Evolutionary conservation across 257 asterid genomes (phyloP), one percentile per base, ranked within the genome.

Genomic region (Scutellaria galericulata): DNA sequence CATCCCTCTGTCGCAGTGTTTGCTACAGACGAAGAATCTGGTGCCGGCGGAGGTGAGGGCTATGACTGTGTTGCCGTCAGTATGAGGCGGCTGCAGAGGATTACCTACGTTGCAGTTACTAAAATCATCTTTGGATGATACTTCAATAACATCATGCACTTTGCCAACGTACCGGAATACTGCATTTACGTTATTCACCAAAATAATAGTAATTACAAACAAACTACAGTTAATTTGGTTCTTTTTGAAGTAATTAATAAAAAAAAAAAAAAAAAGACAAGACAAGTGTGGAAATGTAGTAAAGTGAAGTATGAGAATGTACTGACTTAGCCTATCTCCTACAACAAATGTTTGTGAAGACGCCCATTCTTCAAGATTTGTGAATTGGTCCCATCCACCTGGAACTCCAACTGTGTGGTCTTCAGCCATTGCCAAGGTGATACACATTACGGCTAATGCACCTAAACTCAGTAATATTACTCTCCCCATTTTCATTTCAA

Each of bases 1-100:
- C 97, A 89, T 91, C 80, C 97, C 95, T 27, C 24, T 15, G 64
- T 67, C 51, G 80, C 97, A 91, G 77, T 89, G 96, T 0, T 84
- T 88, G 6, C 89, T 87, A 73, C 97, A 87, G 39, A 86, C 83
- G 81, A 86, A 91, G 84, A 86, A 89, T 47, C 87, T 66, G 75
- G 66, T 78, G 56, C 96, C 95, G 3, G 82, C 41, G 75, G 96
- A 40, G 3, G 86, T 64, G 58, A 89, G 91, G 44, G 86, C 52
- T n/a, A 89, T 53, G 46, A 67, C 75, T 2, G 90, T 72, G 58
- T 12, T n/a, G 35, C 95, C 97, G 18, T 90, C 88, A 20, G 74
- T 59, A 70, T 64, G 39, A 12, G 84, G 80, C 39, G 77, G 76
- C 65, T 70, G 63, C 8, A 83, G 5, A 0, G 95, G 87, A 65